phyloP scores from a whole-genome alignment of 345 rosid genomes.

The Ceriops zippeliana region DNA sequence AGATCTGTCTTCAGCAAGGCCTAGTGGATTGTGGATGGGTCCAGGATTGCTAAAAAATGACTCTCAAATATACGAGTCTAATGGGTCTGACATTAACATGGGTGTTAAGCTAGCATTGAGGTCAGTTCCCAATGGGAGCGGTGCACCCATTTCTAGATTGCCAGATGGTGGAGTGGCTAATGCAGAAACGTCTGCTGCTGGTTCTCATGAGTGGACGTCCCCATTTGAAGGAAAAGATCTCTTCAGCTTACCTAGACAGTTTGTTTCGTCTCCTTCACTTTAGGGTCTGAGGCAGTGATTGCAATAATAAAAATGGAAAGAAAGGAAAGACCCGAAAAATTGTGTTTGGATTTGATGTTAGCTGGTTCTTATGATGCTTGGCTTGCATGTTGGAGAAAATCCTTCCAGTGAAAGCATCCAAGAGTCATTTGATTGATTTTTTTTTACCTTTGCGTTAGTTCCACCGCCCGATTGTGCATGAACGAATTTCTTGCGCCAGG shows the following conservation, averaged over 20 bases:
- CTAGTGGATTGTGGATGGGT: slow-evolving; percentile 43
- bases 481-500: too few species aligned
- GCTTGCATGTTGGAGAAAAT: slow-evolving; percentile 25
- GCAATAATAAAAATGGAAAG: slow-evolving; percentile 35
- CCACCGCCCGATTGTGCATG: too few species aligned
- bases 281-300: slow-evolving; percentile 39
- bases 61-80: slow-evolving; percentile 33
- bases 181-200: slow-evolving; percentile 41
- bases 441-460: too few species aligned
- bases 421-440: neutral
- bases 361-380: slow-evolving; percentile 35
- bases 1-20: slow-evolving; percentile 39
- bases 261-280: slow-evolving; percentile 75
- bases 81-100: slow-evolving; percentile 19
- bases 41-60: slow-evolving; percentile 33
- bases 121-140: slow-evolving; percentile 34
- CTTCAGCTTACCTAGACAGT: slow-evolving; percentile 81
- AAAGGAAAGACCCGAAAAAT: slow-evolving; percentile 17
- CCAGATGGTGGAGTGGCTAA: slow-evolving; percentile 35
- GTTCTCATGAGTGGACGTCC: slow-evolving; percentile 74
- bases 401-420: slow-evolving; percentile 17
- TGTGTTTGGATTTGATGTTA: slow-evolving; percentile 49
- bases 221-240: slow-evolving; percentile 89
- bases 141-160: slow-evolving; percentile 38
- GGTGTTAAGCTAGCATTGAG: slow-evolving; percentile 46